Evolutionary conservation across 768 basidiomycete genomes (phyloP).

Genomic region (Piloderma croceum): DNA sequence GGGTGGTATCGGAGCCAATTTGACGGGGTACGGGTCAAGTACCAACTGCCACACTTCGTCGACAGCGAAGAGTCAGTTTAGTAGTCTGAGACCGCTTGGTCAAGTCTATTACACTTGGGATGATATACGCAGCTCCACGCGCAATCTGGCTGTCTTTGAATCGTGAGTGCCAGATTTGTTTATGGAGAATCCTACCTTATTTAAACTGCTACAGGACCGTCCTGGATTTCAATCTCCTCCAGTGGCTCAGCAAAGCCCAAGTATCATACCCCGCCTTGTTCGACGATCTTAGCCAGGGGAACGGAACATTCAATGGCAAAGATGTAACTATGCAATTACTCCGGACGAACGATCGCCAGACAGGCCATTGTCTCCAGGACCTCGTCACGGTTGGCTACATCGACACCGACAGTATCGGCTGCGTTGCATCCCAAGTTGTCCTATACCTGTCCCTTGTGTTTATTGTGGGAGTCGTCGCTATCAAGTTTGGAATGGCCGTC

Average conservation of each 20-base stretch:
- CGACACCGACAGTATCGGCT: conserved; percentile 91
- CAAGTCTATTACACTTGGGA: conserved; percentile 95
- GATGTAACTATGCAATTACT: conserved; percentile 86
- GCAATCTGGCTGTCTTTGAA: conserved; percentile 92
- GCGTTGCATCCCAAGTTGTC: conserved; percentile 91
- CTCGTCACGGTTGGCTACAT: conserved; percentile 87
- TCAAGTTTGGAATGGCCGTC: conserved; percentile 95
- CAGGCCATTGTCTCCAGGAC: conserved; percentile 84
- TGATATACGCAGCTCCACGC: conserved; percentile 57
- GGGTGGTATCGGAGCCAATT: conserved; percentile 55
- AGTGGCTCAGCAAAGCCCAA: conserved; percentile 77
- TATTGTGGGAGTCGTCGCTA: conserved; percentile 93
- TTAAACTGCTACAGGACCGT: conserved; percentile 51
- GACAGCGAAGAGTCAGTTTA: conserved; percentile 48
- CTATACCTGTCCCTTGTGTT: conserved; percentile 93
- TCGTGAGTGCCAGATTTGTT: conserved; percentile 50
- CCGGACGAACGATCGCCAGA: conserved; percentile 58
- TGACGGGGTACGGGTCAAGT: conserved; percentile 56
- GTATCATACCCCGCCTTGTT: conserved; percentile 83
- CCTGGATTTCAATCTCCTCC: conserved; percentile 81
- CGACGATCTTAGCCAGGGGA: conserved; percentile 62
- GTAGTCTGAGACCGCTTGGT: conserved; percentile 52
- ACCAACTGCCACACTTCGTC: conserved; percentile 70
- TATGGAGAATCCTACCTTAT: conserved; percentile 3
- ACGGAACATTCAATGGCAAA: conserved; percentile 71